Conservation (phyloP, 116 monocot genomes). For the Thalassia testudinum region DNA sequence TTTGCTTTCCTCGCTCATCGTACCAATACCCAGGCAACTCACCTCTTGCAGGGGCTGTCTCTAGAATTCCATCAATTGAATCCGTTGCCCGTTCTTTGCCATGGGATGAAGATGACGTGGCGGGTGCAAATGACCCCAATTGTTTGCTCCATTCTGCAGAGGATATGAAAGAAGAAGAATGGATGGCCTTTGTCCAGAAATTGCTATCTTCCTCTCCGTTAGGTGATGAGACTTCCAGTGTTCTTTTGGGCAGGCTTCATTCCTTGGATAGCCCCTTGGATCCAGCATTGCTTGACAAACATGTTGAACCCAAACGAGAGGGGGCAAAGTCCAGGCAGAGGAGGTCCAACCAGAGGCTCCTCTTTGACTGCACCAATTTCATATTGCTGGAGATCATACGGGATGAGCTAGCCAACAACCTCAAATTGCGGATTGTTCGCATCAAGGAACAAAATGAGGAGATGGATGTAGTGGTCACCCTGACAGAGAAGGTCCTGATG, state of each 20-base stretch:
- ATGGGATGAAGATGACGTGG: neutral
- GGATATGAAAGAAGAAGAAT: slow-evolving; percentile 3
- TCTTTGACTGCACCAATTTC: slow-evolving; percentile 40
- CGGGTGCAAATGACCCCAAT: neutral
- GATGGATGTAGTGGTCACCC: neutral
- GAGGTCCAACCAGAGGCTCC: slow-evolving; percentile 25
- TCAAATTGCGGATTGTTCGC: neutral
- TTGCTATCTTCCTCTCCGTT: slow-evolving; percentile 25
- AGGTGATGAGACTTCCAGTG: slow-evolving; percentile 5
- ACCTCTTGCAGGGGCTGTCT: slow-evolving; percentile 1
- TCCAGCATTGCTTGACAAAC: slow-evolving; percentile 22
- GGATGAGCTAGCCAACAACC: neutral
- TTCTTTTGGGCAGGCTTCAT: slow-evolving; percentile 17
- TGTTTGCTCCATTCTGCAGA: neutral
- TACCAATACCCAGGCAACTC: too few relatives aligned
- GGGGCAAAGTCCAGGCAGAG: slow-evolving; percentile 21
- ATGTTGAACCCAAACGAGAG: slow-evolving; percentile 24
- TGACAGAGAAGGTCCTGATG: slow-evolving; percentile 9
- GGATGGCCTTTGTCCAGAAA: slow-evolving; percentile 12
- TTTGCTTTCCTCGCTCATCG: too few relatives aligned
- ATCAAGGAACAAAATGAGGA: neutral
- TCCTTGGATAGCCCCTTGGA: slow-evolving; percentile 31
- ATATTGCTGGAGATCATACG: slow-evolving; percentile 25
- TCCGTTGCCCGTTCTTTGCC: slow-evolving; percentile 23
- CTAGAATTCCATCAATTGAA: slow-evolving; percentile 20